phyloP scores from a whole-genome alignment of 23 red algal genomes.

The Chondrus crispus region DNA sequence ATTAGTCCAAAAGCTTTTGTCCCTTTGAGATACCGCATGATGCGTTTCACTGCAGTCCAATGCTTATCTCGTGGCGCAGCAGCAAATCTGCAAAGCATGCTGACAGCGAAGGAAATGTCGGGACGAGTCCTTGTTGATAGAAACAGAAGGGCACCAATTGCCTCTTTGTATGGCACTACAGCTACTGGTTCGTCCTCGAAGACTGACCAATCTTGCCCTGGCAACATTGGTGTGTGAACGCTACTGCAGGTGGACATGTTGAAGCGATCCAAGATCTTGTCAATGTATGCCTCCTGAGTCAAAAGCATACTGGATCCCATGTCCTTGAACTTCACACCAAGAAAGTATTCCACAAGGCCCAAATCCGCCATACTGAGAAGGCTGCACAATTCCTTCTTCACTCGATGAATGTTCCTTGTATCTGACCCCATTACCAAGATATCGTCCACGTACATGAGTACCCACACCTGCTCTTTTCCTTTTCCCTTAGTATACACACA shows the following conservation, averaged over 20 bases:
- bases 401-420: background rate
- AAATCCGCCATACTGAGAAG: background rate
- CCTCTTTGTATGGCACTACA: background rate
- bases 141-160: background rate
- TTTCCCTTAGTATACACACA: background rate
- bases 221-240: background rate
- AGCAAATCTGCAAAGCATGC: too few relatives aligned
- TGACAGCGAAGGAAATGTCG: background rate
- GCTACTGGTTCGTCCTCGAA: background rate
- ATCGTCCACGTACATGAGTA: conserved; percentile 2
- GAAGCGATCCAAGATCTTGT: background rate
- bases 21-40: background rate
- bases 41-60: background rate
- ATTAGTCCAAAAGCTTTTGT: background rate
- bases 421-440: background rate
- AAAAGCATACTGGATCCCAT: background rate
- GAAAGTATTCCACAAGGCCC: background rate
- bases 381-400: too few relatives aligned
- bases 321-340: background rate
- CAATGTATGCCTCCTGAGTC: background rate
- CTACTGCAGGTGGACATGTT: background rate
- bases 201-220: background rate
- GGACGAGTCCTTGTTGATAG: background rate
- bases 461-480: background rate
- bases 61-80: background rate